These are phyloP conservation scores for Microdochium paspali DNA, from an alignment of 2,329 filamentous ascomycete species.

Conservation along the genomic window DNA sequence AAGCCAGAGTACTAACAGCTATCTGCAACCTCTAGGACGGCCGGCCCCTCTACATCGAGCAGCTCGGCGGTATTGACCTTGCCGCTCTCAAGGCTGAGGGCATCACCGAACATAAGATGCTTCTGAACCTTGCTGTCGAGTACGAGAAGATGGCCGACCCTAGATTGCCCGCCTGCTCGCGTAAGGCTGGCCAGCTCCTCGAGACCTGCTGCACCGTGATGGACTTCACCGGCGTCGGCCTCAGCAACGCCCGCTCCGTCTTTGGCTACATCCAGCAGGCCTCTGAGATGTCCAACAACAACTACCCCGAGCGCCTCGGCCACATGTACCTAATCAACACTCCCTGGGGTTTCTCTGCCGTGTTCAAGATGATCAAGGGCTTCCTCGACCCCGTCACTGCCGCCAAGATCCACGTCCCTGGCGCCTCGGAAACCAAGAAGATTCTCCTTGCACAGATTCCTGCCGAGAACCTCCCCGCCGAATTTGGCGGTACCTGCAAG, in stretches of 20 bases:
- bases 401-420: slow-evolving; percentile 88
- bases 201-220: slow-evolving; percentile 98
- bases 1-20: too few relatives aligned
- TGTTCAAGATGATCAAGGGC: slow-evolving; percentile 80
- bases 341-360: slow-evolving; percentile 84
- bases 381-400: slow-evolving; percentile 97
- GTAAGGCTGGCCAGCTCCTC: slow-evolving; percentile 79
- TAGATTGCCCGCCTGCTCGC: slow-evolving; percentile 87
- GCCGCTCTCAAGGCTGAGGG: slow-evolving; percentile 77
- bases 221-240: slow-evolving; percentile 90
- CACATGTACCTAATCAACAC: slow-evolving; percentile 98
- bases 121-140: slow-evolving; percentile 91
- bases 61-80: slow-evolving; percentile 88
- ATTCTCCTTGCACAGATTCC: slow-evolving; percentile 80
- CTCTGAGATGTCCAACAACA: slow-evolving; percentile 90
- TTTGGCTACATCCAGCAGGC: slow-evolving; percentile 82
- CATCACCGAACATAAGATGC: slow-evolving; percentile 86
- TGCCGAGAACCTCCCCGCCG: slow-evolving; percentile 78
- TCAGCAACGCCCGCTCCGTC: slow-evolving; percentile 72
- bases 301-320: slow-evolving; percentile 95
- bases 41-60: slow-evolving; percentile 93
- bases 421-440: slow-evolving; percentile 60
- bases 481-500: slow-evolving; percentile 75
- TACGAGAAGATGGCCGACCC: slow-evolving; percentile 96
- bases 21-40: slow-evolving; percentile 57